Percentiles rank a stretch among this genome's conserved stretches.
Conservation (phyloP, 129 eudicot genomes). For the Deinandra increscens region DNA sequence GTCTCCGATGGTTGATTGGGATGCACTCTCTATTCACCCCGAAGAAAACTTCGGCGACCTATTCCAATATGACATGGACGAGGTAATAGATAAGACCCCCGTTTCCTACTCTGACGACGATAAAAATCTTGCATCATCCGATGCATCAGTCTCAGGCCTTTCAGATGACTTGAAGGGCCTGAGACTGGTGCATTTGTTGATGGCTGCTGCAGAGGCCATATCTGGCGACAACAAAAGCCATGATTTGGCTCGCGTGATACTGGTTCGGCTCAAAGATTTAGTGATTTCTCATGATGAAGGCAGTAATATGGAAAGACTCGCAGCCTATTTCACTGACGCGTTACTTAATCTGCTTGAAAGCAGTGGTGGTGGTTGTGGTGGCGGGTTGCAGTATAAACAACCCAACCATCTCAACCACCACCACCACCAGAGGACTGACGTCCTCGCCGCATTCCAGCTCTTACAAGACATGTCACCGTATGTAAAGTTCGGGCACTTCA, state of each 20-base stretch:
- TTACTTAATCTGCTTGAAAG: constrained; percentile 53
- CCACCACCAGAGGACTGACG: constrained; percentile 49
- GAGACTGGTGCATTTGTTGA: too few species aligned
- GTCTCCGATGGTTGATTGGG: constrained; percentile 76
- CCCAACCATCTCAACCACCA: constrained; percentile 36
- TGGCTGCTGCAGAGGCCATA: too few species aligned
- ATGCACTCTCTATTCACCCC: constrained; percentile 43
- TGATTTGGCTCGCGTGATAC: too few species aligned
- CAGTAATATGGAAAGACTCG: constrained; percentile 76
- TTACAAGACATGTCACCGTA: too few species aligned
- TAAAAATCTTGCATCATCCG: constrained; percentile 22
- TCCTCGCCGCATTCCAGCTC: constrained; percentile 74
- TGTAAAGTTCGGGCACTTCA: too few species aligned
- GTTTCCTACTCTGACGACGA: constrained; percentile 15
- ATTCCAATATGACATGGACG: constrained; percentile 52
- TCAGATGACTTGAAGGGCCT: too few species aligned
- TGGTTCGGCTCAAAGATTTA: constrained; percentile 93
- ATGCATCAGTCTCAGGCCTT: background rate
- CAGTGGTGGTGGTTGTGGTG: background rate
- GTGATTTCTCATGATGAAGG: constrained; percentile 68
- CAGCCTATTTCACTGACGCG: constrained; percentile 76
- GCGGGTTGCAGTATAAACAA: constrained; percentile 38
- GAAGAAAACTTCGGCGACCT: constrained; percentile 44
- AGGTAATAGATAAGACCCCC: constrained; percentile 19
- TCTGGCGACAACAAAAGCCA: too few species aligned